These are phyloP conservation scores for Cryptomeria japonica DNA, from an alignment of 75 land plant genomes.

Conservation along the genomic window DNA sequence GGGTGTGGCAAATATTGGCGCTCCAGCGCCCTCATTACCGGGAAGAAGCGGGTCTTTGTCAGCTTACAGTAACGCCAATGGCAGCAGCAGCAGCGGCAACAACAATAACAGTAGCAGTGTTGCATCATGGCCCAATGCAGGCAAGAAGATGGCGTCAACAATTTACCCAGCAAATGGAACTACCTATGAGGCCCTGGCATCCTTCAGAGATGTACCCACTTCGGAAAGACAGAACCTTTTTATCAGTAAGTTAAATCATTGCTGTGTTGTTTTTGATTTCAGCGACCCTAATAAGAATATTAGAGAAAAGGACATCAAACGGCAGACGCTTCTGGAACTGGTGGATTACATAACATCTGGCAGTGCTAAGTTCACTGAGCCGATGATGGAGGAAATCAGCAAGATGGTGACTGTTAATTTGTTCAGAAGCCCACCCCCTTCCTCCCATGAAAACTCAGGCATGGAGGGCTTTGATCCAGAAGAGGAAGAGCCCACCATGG, in stretches of 20 bases:
- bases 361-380: slow-evolving; percentile 32
- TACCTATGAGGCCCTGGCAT: slow-evolving; percentile 41
- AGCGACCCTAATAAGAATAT: slow-evolving; percentile 37
- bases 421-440: slow-evolving; percentile 52
- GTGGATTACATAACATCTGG: slow-evolving; percentile 37
- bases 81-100: not conserved
- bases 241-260: slow-evolving; percentile 54
- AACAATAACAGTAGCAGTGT: slow-evolving; percentile 1
- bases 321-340: slow-evolving; percentile 50
- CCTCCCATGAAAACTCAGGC: slow-evolving; percentile 21
- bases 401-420: slow-evolving; percentile 54
- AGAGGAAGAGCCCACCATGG: slow-evolving; percentile 64
- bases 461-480: slow-evolving; percentile 41
- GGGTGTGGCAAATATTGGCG: not conserved
- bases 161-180: slow-evolving; percentile 48
- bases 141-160: slow-evolving; percentile 36
- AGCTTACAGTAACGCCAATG: slow-evolving; percentile 8
- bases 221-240: slow-evolving; percentile 48
- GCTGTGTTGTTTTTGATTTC: slow-evolving; percentile 57
- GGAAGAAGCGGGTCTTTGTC: slow-evolving; percentile 9
- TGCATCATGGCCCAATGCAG: slow-evolving; percentile 13
- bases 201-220: slow-evolving; percentile 48
- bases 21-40: slow-evolving; percentile 9
- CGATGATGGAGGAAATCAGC: slow-evolving; percentile 40
- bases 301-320: slow-evolving; percentile 52